Base-by-base conservation (phyloP, 176 grass and related monocot genomes). In the bread wheat (Triticum aestivum) region DNA sequence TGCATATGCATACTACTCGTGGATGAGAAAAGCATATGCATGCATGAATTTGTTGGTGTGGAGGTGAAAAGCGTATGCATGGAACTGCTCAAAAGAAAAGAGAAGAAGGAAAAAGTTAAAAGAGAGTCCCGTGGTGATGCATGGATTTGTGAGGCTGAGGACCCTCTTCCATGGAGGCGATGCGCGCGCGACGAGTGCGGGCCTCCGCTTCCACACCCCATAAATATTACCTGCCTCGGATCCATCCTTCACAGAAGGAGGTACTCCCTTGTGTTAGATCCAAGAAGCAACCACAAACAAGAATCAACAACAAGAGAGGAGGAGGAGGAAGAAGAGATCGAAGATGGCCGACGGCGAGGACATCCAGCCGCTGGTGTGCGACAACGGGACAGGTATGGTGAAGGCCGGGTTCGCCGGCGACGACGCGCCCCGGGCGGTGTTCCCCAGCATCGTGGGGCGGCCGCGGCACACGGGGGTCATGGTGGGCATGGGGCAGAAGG, bases 401-500 rank as follows among this genome's bases (percentile, higher is more conserved):
- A 89, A 91, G 89, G 88, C 91, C 6, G 91, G 91, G 79, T 93
- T 93, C 61, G 91, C 91, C n/a, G 91, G 91, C 27, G 91, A 93
- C 62, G 91, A 93, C 44, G 91, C 91, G 1, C 91, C 91, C 1
- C 68, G 91, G 8, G 91, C 91, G 1, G 91, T 93, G 47, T 93
- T 93, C 88, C 91, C 88, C 1, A 90, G 88, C 61, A 93, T 93
- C 49, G 91, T 93, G 15, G 91, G 91, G 0, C 85, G 91, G 30
- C 91, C 91, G 9, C 91, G 91, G 38, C 91, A 93, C 85, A 93
- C 91, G 3, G 91, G 91, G 5, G 91, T 93, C 2, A 93, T 93
- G 91, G 91, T 93, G 35, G 91, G 91, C 20, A 93, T 93, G 91
- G 91, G 91, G 81, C 88, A 93, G 78, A 93, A 93, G 79, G 91